These are phyloP conservation scores for Penicillium riverlandense DNA, from an alignment of 495 filamentous ascomycete species.

Conservation along the genomic window DNA sequence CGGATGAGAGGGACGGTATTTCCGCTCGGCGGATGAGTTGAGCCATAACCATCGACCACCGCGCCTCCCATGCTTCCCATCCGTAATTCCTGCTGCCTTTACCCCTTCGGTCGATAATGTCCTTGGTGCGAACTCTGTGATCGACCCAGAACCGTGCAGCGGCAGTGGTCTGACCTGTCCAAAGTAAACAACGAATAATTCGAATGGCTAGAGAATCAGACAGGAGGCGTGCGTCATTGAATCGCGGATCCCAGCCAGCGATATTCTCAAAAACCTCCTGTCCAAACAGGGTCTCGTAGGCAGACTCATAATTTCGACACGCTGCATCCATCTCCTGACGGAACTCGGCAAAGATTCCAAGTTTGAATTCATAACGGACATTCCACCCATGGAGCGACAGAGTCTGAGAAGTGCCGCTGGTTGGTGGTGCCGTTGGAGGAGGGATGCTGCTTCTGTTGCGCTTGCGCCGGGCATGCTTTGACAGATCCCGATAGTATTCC, in stretches of 20 bases:
- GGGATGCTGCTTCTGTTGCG: slow-evolving; percentile 65
- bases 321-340: slow-evolving; percentile 85
- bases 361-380: slow-evolving; percentile 87
- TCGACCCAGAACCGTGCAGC: slow-evolving; percentile 70
- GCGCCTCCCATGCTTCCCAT: slow-evolving; percentile 82
- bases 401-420: slow-evolving; percentile 72
- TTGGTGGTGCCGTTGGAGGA: slow-evolving; percentile 76
- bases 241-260: slow-evolving; percentile 76
- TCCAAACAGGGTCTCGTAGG: slow-evolving; percentile 73
- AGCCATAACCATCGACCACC: slow-evolving; percentile 77
- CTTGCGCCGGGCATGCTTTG: slow-evolving; percentile 82
- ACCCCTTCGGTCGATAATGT: slow-evolving; percentile 72
- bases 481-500: slow-evolving; percentile 87
- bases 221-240: slow-evolving; percentile 76
- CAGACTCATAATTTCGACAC: slow-evolving; percentile 71
- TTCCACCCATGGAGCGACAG: slow-evolving; percentile 84
- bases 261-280: slow-evolving; percentile 80
- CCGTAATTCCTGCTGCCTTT: slow-evolving; percentile 77
- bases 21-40: slow-evolving; percentile 62
- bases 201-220: slow-evolving; percentile 75
- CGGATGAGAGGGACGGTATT: slow-evolving; percentile 28
- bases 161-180: slow-evolving; percentile 63
- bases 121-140: slow-evolving; percentile 62
- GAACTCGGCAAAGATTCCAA: slow-evolving; percentile 83
- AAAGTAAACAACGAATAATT: slow-evolving; percentile 70